Conservation (phyloP, 2,329 filamentous ascomycete genomes). For the Diaporthe eres region DNA sequence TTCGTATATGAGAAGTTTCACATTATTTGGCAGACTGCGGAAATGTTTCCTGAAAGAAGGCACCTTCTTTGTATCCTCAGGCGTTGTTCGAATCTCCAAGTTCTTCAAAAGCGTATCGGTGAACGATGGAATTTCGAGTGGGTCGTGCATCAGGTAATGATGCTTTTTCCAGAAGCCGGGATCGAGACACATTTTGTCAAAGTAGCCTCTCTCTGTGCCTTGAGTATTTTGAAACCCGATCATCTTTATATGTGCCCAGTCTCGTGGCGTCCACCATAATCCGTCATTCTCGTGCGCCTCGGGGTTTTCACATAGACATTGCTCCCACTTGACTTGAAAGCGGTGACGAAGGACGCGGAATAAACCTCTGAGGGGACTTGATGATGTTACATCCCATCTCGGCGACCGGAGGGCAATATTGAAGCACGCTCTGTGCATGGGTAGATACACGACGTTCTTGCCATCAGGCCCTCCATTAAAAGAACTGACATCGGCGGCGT, state of each 20-base stretch:
- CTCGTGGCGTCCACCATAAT: background rate
- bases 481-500: background rate
- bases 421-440: background rate
- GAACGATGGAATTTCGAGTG: background rate
- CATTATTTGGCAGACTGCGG: background rate
- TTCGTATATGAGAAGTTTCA: background rate
- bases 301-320: background rate
- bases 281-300: background rate
- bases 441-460: constrained; percentile 6
- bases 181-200: background rate
- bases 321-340: constrained; percentile 12
- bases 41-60: background rate
- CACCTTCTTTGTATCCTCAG: no score
- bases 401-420: background rate
- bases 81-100: background rate
- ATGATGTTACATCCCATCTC: background rate
- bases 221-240: background rate
- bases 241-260: background rate
- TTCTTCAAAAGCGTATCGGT: constrained; percentile 7
- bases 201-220: constrained; percentile 11
- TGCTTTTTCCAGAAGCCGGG: background rate
- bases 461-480: constrained; percentile 7
- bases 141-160: background rate
- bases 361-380: background rate
- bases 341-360: constrained; percentile 10